phyloP scores from a whole-genome alignment of 1,284 basidiomycete genomes.

The Cryptococcus sp. region DNA sequence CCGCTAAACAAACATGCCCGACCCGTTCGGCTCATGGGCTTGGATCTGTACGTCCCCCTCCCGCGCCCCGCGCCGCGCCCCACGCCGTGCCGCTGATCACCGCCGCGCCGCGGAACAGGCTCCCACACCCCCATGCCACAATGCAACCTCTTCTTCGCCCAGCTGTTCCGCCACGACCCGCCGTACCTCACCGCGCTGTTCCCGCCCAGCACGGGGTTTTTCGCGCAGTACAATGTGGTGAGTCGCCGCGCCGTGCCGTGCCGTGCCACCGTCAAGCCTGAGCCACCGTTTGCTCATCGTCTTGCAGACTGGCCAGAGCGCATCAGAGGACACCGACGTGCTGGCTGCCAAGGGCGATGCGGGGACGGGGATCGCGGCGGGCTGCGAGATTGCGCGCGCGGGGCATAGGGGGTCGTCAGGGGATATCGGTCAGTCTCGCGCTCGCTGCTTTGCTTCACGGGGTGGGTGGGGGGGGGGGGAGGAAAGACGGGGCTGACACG shows the following conservation, averaged over 20 bases:
- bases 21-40: slow-evolving; percentile 45
- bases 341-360: slow-evolving; percentile 25
- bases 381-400: slow-evolving; percentile 40
- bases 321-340: slow-evolving; percentile 33
- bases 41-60: slow-evolving; percentile 40
- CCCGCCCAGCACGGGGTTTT: slow-evolving; percentile 31
- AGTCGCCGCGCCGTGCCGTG: slow-evolving; percentile 6
- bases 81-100: not conserved
- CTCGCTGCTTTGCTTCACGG: not conserved
- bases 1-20: slow-evolving; percentile 40
- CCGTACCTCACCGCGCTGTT: slow-evolving; percentile 35
- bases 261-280: too few relatives aligned
- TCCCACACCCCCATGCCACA: slow-evolving; percentile 45
- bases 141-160: slow-evolving; percentile 52
- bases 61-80: not conserved
- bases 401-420: slow-evolving; percentile 37
- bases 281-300: not conserved
- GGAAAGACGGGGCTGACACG: too few relatives aligned
- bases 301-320: slow-evolving; percentile 16
- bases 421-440: slow-evolving; percentile 40
- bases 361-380: slow-evolving; percentile 38
- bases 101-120: slow-evolving; percentile 20
- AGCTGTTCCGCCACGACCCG: slow-evolving; percentile 33
- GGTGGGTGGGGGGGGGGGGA: too few relatives aligned
- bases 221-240: slow-evolving; percentile 32